These are phyloP conservation scores for Epichloe uncinata DNA, from an alignment of 2,329 filamentous ascomycete species.

Conservation along the genomic window DNA sequence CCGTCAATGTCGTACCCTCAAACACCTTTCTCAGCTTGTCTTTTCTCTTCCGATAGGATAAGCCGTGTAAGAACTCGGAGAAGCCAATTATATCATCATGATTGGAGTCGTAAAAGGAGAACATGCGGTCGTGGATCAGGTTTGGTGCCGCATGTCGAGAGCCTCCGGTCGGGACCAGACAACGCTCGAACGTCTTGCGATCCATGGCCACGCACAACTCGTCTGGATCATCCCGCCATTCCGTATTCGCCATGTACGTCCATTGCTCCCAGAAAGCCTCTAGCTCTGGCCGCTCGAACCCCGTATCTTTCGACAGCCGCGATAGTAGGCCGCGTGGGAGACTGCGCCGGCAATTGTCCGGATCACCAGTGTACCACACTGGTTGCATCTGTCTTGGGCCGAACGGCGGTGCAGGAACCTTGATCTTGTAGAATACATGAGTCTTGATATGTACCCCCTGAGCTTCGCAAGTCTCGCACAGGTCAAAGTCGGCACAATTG, in stretches of 20 bases:
- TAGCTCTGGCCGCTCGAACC: constrained; percentile 73
- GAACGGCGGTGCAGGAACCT: constrained; percentile 75
- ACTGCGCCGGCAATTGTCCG: constrained; percentile 52
- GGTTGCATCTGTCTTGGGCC: constrained; percentile 68
- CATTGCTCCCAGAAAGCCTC: constrained; percentile 97
- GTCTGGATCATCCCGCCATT: constrained; percentile 71
- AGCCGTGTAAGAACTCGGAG: constrained; percentile 74
- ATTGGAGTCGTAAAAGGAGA: constrained; percentile 90
- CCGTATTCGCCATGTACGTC: constrained; percentile 78
- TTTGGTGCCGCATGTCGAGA: constrained; percentile 67
- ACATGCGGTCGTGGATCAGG: constrained; percentile 90
- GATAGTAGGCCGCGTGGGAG: constrained; percentile 56
- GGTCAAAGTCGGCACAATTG: constrained; percentile 91
- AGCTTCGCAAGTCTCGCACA: constrained; percentile 87
- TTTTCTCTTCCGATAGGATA: constrained; percentile 56
- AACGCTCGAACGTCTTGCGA: constrained; percentile 81
- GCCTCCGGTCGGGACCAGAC: constrained; percentile 76
- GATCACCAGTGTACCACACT: constrained; percentile 81
- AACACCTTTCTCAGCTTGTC: constrained; percentile 65
- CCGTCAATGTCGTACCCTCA: constrained; percentile 77
- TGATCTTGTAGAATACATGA: constrained; percentile 94
- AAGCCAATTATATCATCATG: constrained; percentile 83
- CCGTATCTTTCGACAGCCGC: constrained; percentile 56
- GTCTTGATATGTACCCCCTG: constrained; percentile 69
- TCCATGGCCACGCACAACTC: constrained; percentile 75